These are phyloP conservation scores for Catharanthus roseus DNA, from an alignment of 257 asterid species.

Conservation along the genomic window DNA sequence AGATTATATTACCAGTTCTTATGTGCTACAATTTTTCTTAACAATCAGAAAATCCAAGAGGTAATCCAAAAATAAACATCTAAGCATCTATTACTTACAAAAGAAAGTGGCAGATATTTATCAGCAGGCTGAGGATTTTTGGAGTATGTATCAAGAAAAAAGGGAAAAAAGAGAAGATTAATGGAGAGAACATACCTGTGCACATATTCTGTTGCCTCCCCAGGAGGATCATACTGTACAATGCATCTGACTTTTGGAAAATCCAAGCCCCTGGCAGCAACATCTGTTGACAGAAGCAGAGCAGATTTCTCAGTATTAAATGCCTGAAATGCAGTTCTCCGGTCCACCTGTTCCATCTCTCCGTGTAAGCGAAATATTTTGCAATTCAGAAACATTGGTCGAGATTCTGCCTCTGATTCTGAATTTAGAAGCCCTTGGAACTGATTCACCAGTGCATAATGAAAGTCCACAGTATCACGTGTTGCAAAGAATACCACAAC, in stretches of 20 bases:
- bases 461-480: conserved; percentile 94
- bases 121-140: not conserved
- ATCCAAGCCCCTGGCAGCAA: conserved; percentile 96
- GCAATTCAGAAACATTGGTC: conserved; percentile 57
- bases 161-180: no score
- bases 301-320: conserved; percentile 84
- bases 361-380: conserved; percentile 78
- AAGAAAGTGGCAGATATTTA: not conserved
- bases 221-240: conserved; percentile 96
- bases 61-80: not conserved
- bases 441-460: conserved; percentile 55
- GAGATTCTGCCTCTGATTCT: conserved; percentile 47
- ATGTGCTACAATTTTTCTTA: not conserved
- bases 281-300: conserved; percentile 82
- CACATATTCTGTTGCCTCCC: conserved; percentile 97
- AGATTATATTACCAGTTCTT: not conserved
- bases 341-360: conserved; percentile 78
- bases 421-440: conserved; percentile 48
- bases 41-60: not conserved
- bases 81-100: not conserved
- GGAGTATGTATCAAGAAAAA: no score
- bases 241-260: conserved; percentile 93
- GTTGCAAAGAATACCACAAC: conserved; percentile 92
- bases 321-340: conserved; percentile 72
- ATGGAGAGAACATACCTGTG: conserved; percentile 69